Conservation (phyloP, 306 rosid genomes). For the Cucurbita ficifolia region DNA sequence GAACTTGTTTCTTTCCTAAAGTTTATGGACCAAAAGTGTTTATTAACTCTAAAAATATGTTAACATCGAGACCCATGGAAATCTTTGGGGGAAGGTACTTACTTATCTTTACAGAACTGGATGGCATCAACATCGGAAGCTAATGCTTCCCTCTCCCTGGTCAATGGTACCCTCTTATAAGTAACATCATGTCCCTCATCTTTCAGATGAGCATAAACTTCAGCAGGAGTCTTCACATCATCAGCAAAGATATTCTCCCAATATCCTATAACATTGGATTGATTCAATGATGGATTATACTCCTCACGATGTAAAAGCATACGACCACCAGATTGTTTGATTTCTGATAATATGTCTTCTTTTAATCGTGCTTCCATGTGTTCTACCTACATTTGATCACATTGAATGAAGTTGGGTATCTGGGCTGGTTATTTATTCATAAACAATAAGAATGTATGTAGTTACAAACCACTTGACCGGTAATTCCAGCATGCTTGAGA, state of each 20-base stretch:
- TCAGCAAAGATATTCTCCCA: constrained; percentile 62
- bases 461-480: constrained; percentile 65
- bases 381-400: constrained; percentile 53
- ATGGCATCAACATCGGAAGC: constrained; percentile 74
- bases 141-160: constrained; percentile 68
- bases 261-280: constrained; percentile 62
- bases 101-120: constrained; percentile 60
- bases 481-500: constrained; percentile 79
- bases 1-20: background rate
- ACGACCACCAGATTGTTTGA: constrained; percentile 56
- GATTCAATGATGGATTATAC: constrained; percentile 46
- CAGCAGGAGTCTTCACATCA: constrained; percentile 77
- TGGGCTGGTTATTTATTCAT: constrained; percentile 10
- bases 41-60: background rate
- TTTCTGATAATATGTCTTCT: constrained; percentile 72
- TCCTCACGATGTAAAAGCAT: constrained; percentile 85
- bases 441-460: constrained; percentile 10
- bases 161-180: constrained; percentile 62
- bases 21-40: background rate
- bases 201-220: constrained; percentile 55
- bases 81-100: constrained; percentile 18
- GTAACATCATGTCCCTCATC: constrained; percentile 48
- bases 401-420: constrained; percentile 8
- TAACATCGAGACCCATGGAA: background rate
- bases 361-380: constrained; percentile 76